Base-by-base conservation (phyloP, 129 eudicot species). In the Chrysanthemum lavandulifolium region DNA sequence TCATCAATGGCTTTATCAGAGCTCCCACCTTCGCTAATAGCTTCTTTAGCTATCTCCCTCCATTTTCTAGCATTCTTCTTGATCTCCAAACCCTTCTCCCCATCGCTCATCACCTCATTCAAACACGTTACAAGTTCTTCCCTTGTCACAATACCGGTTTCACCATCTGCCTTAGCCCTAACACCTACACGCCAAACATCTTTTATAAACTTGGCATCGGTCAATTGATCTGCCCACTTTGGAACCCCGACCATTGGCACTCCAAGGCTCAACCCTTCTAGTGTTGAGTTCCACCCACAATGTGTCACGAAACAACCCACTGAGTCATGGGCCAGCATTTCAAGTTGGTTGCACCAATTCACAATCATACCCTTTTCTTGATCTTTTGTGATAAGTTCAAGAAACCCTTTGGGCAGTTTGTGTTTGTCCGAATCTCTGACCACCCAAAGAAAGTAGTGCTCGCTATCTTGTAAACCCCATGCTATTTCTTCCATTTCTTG, bases 201-300 rank as follows among this genome's bases (percentile, higher is more conserved):
- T 56, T 80, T 75, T 49, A 84, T 78, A 36, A 66, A 84, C 83
- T 84, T 89, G 50, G 91, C 91, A 75, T 84, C 78, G 0, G 89
- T 82, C 64, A 80, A 58, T 55, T 89, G 96, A 65, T 89, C 91
- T 2, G 87, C 66, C 84, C 87, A 86, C 47, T 86, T 87, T 11
- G 96, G 96, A 74, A 86, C 57, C 36, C 67, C 96, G 21, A 89
- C 82, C 82, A 89, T 82, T 0, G 91, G 91, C 58, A 89, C 89
- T 0, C 91, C 96, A 29, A 88, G 80, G 65, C 87, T 58, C 65
- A 86, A 67, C 52, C 86, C 96, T 74, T 89, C 96, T 0, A 83
- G 81, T 0, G 86, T 80, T 4, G 96, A 88, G 83, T 88, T 88
- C 88, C 90, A 88, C n/a, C 96, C 96, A 74, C 96, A 86, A 51